These are phyloP conservation scores for Prunus mongolica DNA, from an alignment of 306 rosid genomes.

Conservation along the genomic window DNA sequence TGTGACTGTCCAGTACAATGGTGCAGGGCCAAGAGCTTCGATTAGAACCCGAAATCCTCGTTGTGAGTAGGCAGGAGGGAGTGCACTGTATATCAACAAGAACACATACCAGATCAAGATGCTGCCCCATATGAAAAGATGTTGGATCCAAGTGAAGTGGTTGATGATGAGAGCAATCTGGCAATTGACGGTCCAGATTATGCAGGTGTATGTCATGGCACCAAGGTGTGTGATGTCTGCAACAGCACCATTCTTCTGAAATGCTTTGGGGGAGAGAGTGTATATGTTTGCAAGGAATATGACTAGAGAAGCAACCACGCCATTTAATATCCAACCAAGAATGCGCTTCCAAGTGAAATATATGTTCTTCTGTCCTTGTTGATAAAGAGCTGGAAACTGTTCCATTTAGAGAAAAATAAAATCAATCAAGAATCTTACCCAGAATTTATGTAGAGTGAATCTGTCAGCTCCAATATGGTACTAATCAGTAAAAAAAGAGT, in stretches of 20 bases:
- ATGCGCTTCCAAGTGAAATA: slow-evolving; percentile 22
- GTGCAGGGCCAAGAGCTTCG: slow-evolving; percentile 24
- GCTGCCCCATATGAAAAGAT: slow-evolving; percentile 37
- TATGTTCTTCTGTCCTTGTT: slow-evolving; percentile 29
- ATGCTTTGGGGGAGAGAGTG: slow-evolving; percentile 6
- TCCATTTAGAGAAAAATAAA: neutral
- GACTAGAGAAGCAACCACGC: slow-evolving; percentile 18
- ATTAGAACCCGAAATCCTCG: slow-evolving; percentile 7
- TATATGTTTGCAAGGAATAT: slow-evolving; percentile 21
- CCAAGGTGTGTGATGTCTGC: slow-evolving; percentile 27
- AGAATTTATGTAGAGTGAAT: too few relatives aligned
- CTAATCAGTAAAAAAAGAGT: neutral
- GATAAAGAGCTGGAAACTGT: slow-evolving; percentile 31
- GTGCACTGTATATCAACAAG: slow-evolving; percentile 16
- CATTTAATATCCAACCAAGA: slow-evolving; percentile 32
- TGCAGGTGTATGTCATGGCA: slow-evolving; percentile 20
- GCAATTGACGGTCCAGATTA: slow-evolving; percentile 38
- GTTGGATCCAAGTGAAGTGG: slow-evolving; percentile 43
- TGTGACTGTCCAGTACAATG: slow-evolving; percentile 24
- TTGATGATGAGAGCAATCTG: slow-evolving; percentile 29
- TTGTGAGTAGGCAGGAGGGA: slow-evolving; percentile 22
- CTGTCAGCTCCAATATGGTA: too few relatives aligned
- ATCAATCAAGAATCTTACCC: neutral
- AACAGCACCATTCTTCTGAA: slow-evolving; percentile 12
- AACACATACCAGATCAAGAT: slow-evolving; percentile 28